A percentile compares a stretch with the other conserved stretches of the same genome.
Evolutionary conservation across 805 yeast species (phyloP).

Genomic region (Candida adriatica): DNA sequence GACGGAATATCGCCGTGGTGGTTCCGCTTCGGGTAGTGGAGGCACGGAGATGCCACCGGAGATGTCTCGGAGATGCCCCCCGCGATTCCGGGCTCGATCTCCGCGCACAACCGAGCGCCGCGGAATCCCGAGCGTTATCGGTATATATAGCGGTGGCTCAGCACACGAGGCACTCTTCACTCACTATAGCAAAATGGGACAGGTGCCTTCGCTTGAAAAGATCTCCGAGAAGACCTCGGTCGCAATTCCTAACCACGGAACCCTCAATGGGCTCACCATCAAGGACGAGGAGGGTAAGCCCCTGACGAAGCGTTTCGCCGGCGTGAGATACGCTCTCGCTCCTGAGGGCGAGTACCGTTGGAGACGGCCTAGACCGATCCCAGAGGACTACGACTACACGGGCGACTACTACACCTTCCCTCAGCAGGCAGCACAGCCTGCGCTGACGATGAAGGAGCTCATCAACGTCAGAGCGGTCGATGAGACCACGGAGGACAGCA

Average conservation of each 20-base stretch:
- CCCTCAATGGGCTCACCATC: conserved; percentile 11
- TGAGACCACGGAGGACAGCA: conserved; percentile 26
- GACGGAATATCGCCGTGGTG: no score
- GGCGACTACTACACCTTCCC: conserved; percentile 29
- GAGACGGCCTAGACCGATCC: conserved; percentile 27
- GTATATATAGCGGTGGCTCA: no score
- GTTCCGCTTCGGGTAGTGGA: no score
- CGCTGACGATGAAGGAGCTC: conserved; percentile 8
- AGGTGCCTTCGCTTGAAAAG: conserved; percentile 11
- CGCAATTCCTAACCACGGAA: conserved; percentile 5
- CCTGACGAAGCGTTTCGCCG: conserved; percentile 8
- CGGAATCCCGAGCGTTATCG: no score
- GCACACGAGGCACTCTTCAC: no score
- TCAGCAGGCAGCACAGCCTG: conserved; percentile 10
- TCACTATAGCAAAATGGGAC: conserved; percentile 4
- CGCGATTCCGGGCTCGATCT: conserved; percentile 1
- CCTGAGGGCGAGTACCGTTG: conserved; percentile 28
- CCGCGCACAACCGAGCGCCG: no score
- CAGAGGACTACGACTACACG: conserved; percentile 29
- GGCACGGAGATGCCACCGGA: no score
- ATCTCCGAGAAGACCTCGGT: conserved; percentile 8
- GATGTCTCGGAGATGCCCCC: no score
- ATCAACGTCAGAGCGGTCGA: conserved; percentile 7
- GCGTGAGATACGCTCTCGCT: conserved; percentile 26
- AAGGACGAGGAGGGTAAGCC: conserved; percentile 8